Percentiles rank a stretch among this genome's conserved stretches.
phyloP scores from a whole-genome alignment of 2,329 filamentous ascomycete species.

The Hypoxylon sp. region DNA sequence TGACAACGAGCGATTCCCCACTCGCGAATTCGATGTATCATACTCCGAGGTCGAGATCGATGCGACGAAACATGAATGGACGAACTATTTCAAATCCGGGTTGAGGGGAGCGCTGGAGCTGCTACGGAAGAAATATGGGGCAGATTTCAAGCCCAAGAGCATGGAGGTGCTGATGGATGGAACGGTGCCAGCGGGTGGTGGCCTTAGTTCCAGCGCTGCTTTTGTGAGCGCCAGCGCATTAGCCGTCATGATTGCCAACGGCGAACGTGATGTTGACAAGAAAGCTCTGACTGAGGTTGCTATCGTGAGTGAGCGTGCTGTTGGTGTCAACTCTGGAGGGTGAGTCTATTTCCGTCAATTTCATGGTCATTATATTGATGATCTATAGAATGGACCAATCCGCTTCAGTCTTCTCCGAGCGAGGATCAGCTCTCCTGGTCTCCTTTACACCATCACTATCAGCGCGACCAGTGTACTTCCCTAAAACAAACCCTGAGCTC shows the following conservation, averaged over 20 bases:
- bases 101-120: constrained; percentile 82
- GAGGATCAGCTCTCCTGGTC: constrained; percentile 87
- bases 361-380: constrained; percentile 25
- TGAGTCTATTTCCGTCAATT: constrained; percentile 52
- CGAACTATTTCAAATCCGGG: constrained; percentile 97
- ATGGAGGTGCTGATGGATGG: constrained; percentile 93
- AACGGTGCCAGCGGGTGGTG: constrained; percentile 89
- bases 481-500: constrained; percentile 80
- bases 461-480: constrained; percentile 82
- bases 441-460: constrained; percentile 83
- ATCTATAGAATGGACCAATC: constrained; percentile 88
- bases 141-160: constrained; percentile 71
- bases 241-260: constrained; percentile 87
- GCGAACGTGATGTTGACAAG: constrained; percentile 81
- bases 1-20: constrained; percentile 76
- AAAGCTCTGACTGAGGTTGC: constrained; percentile 91
- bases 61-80: constrained; percentile 87
- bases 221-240: constrained; percentile 91
- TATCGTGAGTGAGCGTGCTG: constrained; percentile 91
- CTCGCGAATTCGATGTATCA: constrained; percentile 77
- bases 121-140: constrained; percentile 71
- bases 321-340: constrained; percentile 97
- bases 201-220: constrained; percentile 91
- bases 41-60: constrained; percentile 78
- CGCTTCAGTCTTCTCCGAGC: constrained; percentile 90